These are phyloP conservation scores for Pythium folliculosum DNA, from an alignment of 352 stramenopile genomes.

Conservation along the genomic window DNA sequence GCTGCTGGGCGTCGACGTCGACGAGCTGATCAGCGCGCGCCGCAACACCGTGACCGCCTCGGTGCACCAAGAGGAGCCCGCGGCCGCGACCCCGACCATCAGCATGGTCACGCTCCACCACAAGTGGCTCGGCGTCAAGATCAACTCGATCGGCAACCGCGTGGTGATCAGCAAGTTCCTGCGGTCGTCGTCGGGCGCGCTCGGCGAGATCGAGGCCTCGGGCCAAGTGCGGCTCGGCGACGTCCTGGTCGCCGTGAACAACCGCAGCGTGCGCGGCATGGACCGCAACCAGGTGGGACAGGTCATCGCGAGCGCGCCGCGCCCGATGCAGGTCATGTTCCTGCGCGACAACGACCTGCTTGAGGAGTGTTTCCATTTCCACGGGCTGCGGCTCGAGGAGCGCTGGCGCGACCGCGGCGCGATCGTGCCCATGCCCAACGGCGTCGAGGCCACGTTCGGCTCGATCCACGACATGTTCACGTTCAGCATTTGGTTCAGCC, in stretches of 20 bases:
- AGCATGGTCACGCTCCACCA: slow-evolving; percentile 56
- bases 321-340: slow-evolving; percentile 65
- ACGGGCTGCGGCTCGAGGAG: slow-evolving; percentile 47
- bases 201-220: slow-evolving; percentile 76
- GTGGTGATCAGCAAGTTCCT: slow-evolving; percentile 79
- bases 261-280: slow-evolving; percentile 54
- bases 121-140: slow-evolving; percentile 77
- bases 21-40: slow-evolving; percentile 11
- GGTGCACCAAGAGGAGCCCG: background rate
- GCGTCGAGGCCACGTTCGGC: slow-evolving; percentile 43
- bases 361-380: slow-evolving; percentile 61
- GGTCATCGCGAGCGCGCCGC: slow-evolving; percentile 55
- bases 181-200: slow-evolving; percentile 48
- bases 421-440: slow-evolving; percentile 43
- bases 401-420: slow-evolving; percentile 65
- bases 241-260: slow-evolving; percentile 67
- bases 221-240: slow-evolving; percentile 58
- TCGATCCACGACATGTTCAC: slow-evolving; percentile 42
- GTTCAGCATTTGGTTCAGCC: slow-evolving; percentile 70
- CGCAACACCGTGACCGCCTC: slow-evolving; percentile 2
- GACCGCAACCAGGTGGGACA: slow-evolving; percentile 62
- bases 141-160: slow-evolving; percentile 71
- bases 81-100: slow-evolving; percentile 13
- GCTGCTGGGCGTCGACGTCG: slow-evolving; percentile 13
- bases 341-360: slow-evolving; percentile 48